phyloP scores from a whole-genome alignment of 2,329 filamentous ascomycete genomes.

The Neopestalotiopsis sp. region DNA sequence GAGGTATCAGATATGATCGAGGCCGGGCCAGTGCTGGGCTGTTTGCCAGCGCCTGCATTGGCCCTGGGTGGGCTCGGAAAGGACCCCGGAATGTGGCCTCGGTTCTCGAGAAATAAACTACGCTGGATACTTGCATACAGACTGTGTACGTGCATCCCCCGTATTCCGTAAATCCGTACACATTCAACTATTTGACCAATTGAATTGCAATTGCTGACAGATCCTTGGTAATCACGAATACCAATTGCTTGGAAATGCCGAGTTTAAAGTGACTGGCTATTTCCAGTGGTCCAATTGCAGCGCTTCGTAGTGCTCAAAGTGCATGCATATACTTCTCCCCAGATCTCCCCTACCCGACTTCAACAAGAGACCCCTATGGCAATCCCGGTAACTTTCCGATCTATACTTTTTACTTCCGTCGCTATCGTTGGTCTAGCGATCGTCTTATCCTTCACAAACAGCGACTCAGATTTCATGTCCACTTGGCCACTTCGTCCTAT shows the following conservation, averaged over 20 bases:
- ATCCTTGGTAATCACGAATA: constrained; percentile 36
- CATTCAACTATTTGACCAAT: neutral
- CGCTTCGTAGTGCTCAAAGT: constrained; percentile 6
- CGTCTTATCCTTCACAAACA: constrained; percentile 27
- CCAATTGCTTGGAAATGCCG: neutral
- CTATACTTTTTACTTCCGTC: constrained; percentile 26
- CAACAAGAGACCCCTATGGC: constrained; percentile 8
- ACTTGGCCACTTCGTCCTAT: constrained; percentile 25
- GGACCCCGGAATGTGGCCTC: neutral
- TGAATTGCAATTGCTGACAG: constrained; percentile 30
- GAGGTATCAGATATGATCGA: neutral
- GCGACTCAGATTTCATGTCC: constrained; percentile 25
- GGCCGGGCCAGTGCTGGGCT: neutral
- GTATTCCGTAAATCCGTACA: neutral
- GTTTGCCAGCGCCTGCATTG: neutral
- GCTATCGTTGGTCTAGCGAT: constrained; percentile 29
- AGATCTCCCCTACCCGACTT: neutral
- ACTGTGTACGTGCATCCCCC: neutral
- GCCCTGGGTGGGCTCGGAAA: neutral
- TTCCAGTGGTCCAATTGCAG: neutral
- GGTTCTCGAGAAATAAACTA: neutral
- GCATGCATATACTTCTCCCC: neutral
- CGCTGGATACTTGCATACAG: neutral
- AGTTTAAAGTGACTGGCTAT: neutral
- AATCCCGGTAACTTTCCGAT: neutral